These are phyloP conservation scores for Lycium barbarum DNA, from an alignment of 257 asterid genomes.

Conservation along the genomic window DNA sequence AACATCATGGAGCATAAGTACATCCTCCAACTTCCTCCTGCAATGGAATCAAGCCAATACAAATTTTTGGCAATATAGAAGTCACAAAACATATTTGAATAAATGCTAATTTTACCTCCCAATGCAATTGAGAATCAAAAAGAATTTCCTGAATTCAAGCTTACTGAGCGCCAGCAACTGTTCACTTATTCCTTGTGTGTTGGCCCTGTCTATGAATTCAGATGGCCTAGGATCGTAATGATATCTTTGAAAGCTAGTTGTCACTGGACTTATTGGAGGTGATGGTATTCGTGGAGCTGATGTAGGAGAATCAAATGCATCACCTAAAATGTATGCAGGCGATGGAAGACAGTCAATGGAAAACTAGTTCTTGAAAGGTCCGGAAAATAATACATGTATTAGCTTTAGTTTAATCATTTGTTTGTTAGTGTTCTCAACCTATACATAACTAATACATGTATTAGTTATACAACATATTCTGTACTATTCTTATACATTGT, in stretches of 20 bases:
- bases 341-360: background rate
- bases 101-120: constrained; percentile 57
- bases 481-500: no score
- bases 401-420: no score
- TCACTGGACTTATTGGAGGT: background rate
- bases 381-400: no score
- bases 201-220: constrained; percentile 32
- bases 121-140: constrained; percentile 67
- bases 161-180: constrained; percentile 50
- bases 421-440: no score
- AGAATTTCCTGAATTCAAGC: constrained; percentile 65
- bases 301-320: constrained; percentile 12
- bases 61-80: constrained; percentile 10
- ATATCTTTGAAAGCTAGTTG: constrained; percentile 3
- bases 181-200: constrained; percentile 34
- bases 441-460: no score
- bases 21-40: constrained; percentile 66
- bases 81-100: background rate
- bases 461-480: no score
- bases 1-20: constrained; percentile 49
- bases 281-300: constrained; percentile 10
- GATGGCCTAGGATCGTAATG: background rate
- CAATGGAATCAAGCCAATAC: constrained; percentile 3
- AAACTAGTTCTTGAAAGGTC: constrained; percentile 11
- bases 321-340: constrained; percentile 5